Evolutionary conservation across 2,329 filamentous ascomycete genomes (phyloP), one percentile per base, ranked within the genome.

Genomic region (Cytospora piceicola): DNA sequence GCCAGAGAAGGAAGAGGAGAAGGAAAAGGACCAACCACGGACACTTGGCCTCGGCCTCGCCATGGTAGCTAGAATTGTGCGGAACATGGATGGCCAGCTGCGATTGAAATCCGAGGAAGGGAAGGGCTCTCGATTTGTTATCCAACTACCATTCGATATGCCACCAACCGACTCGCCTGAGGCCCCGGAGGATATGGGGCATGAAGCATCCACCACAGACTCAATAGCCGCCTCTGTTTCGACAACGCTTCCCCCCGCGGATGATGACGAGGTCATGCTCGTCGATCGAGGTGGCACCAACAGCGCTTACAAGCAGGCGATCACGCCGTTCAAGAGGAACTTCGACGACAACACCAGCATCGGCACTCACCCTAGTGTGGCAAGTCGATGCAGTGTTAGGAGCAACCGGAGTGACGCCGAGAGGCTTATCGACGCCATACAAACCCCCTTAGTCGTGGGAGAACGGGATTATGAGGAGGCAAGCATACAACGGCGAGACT

Each of bases 1-100:
- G 51, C 34, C 61, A 39, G 63, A 69, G 8, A 39, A 71, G 20
- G 70, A 74, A 0, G 71, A 73, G 56, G n/a, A 76, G 51, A 65
- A 73, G 22, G 72, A 75, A 3, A 72, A 76, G 61, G 64, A 74
- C 17, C 68, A 67, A 51, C 70, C 79, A 24, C 77, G 79, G 58
- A 88, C 88, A 0, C 77, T 96, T 1, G 94, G 94, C 0, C 83
- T 97, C 12, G 94, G 93, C 0, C 82, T 97, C n/a, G 93, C 93
- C 0, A 83, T 96, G 15, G 93, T 96, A n/a, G 91, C 92, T 20
- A 87, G 93, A 46, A 92, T 93, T 42, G 83, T 97, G 36, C 86
- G 89, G n/a, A 96, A 93, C 72, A 95, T 96, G 91, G 90, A 94
- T 66, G 94, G 93, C 0, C 93, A 96, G 72, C 77, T 97, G 34